Percentiles rank a stretch among this genome's conserved stretches.
These are phyloP conservation scores for Orbilia brochopaga DNA, from an alignment of 2,329 filamentous ascomycete genomes.

Conservation along the genomic window DNA sequence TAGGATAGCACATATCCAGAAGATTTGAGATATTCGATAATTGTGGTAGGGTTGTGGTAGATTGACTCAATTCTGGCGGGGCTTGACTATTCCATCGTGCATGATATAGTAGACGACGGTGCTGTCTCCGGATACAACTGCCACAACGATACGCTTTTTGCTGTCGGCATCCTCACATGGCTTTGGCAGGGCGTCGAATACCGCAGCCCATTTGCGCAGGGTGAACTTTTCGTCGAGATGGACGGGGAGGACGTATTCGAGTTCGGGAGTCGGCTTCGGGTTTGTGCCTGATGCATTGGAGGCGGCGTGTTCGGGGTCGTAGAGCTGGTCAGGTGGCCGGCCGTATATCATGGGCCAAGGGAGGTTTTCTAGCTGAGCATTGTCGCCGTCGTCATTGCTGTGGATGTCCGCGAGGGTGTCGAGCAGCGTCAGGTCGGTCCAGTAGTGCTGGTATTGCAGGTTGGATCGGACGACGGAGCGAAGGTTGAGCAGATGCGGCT, in stretches of 20 bases:
- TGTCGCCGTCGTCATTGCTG: not conserved
- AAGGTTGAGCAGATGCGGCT: slow-evolving; percentile 61
- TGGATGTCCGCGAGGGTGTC: slow-evolving; percentile 55
- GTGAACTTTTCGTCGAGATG: slow-evolving; percentile 76
- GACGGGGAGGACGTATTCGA: slow-evolving; percentile 78
- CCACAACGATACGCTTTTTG: slow-evolving; percentile 73
- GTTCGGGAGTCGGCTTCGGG: slow-evolving; percentile 58
- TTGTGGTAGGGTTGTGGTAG: not conserved
- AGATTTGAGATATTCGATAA: slow-evolving; percentile 14
- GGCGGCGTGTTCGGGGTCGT: slow-evolving; percentile 57
- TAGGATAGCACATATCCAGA: too few species aligned
- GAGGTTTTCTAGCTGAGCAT: slow-evolving; percentile 56
- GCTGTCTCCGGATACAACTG: slow-evolving; percentile 77
- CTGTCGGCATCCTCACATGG: slow-evolving; percentile 61
- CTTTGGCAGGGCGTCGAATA: slow-evolving; percentile 70
- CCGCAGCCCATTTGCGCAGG: slow-evolving; percentile 68
- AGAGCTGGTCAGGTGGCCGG: slow-evolving; percentile 73
- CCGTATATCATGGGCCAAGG: slow-evolving; percentile 72
- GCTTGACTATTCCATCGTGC: slow-evolving; percentile 86
- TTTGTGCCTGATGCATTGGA: slow-evolving; percentile 6
- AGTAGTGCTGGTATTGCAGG: slow-evolving; percentile 76
- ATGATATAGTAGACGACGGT: slow-evolving; percentile 84
- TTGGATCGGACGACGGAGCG: slow-evolving; percentile 71
- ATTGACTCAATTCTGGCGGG: slow-evolving; percentile 71
- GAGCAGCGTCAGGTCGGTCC: slow-evolving; percentile 66